These are phyloP conservation scores for Aspergillus sp. DNA, from an alignment of 2,329 filamentous ascomycete species.

Conservation along the genomic window DNA sequence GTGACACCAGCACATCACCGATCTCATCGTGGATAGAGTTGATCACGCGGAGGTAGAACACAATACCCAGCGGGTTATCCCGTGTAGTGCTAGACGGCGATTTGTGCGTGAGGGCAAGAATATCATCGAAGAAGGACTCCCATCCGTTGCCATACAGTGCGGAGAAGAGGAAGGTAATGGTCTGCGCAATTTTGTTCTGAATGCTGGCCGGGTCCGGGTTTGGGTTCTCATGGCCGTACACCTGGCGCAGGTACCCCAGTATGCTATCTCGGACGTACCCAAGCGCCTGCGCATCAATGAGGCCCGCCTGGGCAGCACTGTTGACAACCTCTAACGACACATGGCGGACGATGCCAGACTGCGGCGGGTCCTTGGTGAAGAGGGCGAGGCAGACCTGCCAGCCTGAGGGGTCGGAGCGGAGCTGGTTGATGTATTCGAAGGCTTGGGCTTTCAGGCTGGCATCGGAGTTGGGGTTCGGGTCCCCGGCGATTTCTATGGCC, in stretches of 20 bases:
- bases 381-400: slow-evolving; percentile 88
- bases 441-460: slow-evolving; percentile 76
- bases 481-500: slow-evolving; percentile 91
- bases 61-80: slow-evolving; percentile 72
- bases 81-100: slow-evolving; percentile 56
- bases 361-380: slow-evolving; percentile 74
- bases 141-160: slow-evolving; percentile 82
- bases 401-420: slow-evolving; percentile 77
- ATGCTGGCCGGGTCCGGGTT: slow-evolving; percentile 70
- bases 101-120: slow-evolving; percentile 70
- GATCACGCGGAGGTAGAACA: slow-evolving; percentile 86
- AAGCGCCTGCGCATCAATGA: slow-evolving; percentile 71
- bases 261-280: slow-evolving; percentile 76
- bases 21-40: slow-evolving; percentile 95
- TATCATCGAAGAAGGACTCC: slow-evolving; percentile 88
- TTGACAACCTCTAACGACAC: slow-evolving; percentile 92
- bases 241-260: slow-evolving; percentile 74
- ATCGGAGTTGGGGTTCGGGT: slow-evolving; percentile 78
- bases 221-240: slow-evolving; percentile 63
- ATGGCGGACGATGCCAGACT: slow-evolving; percentile 81
- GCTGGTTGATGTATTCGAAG: slow-evolving; percentile 61
- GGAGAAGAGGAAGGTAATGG: slow-evolving; percentile 89
- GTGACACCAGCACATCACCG: slow-evolving; percentile 82
- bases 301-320: slow-evolving; percentile 78
- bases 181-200: slow-evolving; percentile 97